phyloP scores from a whole-genome alignment of 257 asterid species.

The Forsythia suspensa region DNA sequence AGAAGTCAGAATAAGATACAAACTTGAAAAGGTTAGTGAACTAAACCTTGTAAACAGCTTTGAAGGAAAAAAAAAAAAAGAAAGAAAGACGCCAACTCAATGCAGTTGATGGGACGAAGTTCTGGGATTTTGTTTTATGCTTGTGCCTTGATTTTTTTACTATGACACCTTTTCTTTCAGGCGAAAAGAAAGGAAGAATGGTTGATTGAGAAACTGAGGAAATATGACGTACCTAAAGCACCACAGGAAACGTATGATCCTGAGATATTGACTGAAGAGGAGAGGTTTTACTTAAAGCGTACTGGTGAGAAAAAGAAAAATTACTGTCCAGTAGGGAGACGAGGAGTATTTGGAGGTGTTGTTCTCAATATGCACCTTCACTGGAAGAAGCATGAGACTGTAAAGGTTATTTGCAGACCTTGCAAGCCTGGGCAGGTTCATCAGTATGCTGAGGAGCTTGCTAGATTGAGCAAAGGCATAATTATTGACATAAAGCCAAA shows the following conservation, averaged over 20 bases:
- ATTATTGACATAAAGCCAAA: constrained; percentile 78
- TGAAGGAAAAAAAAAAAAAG: neutral
- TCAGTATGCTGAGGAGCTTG: constrained; percentile 77
- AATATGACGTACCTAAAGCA: constrained; percentile 68
- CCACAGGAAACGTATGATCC: constrained; percentile 78
- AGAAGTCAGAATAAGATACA: constrained; percentile 88
- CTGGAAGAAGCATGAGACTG: constrained; percentile 94
- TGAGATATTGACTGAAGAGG: constrained; percentile 93
- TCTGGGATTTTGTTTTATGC: neutral
- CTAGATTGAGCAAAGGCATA: constrained; percentile 83
- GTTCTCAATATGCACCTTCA: constrained; percentile 98
- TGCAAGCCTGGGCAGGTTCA: constrained; percentile 88
- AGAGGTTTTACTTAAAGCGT: constrained; percentile 83
- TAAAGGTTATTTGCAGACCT: constrained; percentile 87
- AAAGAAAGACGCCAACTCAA: neutral
- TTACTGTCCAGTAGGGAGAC: constrained; percentile 83
- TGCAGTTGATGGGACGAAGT: neutral
- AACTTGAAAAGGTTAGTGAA: constrained; percentile 79
- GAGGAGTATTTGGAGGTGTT: constrained; percentile 98
- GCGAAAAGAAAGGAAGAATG: constrained; percentile 91
- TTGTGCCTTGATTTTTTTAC: neutral
- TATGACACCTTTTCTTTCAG: constrained; percentile 29
- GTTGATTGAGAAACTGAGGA: constrained; percentile 93
- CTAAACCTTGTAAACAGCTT: neutral
- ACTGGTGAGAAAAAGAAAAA: constrained; percentile 93